Evolutionary conservation across 1,284 basidiomycete genomes (phyloP).

Genomic region (Fistulinella cinereoalba): DNA sequence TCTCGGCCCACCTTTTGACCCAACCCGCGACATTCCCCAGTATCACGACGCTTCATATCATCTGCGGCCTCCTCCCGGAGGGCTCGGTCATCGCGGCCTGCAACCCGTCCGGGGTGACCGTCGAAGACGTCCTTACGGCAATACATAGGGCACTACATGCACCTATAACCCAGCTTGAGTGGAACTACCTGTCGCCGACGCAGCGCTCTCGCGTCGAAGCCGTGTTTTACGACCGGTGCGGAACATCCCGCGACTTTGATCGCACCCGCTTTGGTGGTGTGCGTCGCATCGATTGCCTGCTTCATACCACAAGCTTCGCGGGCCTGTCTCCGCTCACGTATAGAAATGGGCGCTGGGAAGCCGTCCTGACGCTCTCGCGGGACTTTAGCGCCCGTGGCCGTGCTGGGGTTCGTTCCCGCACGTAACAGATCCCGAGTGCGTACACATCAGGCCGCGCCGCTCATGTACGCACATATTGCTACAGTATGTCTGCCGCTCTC

Average conservation of each 20-base stretch:
- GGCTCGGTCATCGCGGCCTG: constrained; percentile 36
- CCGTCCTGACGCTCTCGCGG: constrained; percentile 44
- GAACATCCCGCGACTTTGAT: constrained; percentile 32
- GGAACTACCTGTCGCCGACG: constrained; percentile 39
- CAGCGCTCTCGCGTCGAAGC: constrained; percentile 41
- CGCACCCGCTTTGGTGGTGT: constrained; percentile 40
- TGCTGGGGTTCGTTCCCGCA: neutral
- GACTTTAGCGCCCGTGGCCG: constrained; percentile 16
- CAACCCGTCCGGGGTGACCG: constrained; percentile 43
- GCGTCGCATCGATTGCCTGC: constrained; percentile 46
- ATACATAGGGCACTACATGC: constrained; percentile 40
- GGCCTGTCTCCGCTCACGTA: constrained; percentile 43
- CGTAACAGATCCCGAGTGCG: neutral
- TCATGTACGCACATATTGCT: neutral
- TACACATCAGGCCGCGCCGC: no score
- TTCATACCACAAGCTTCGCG: constrained; percentile 47
- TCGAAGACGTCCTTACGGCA: constrained; percentile 45
- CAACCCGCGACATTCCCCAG: constrained; percentile 44
- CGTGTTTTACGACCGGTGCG: constrained; percentile 43
- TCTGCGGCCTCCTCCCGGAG: constrained; percentile 45
- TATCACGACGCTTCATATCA: constrained; percentile 37
- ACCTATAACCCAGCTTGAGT: constrained; percentile 41
- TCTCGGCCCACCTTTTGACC: constrained; percentile 32
- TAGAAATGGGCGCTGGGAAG: constrained; percentile 36
- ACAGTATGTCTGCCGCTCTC: constrained; percentile 6